Conservation (phyloP, 179 eudicot genomes). For the Heliamphora pulchella region DNA sequence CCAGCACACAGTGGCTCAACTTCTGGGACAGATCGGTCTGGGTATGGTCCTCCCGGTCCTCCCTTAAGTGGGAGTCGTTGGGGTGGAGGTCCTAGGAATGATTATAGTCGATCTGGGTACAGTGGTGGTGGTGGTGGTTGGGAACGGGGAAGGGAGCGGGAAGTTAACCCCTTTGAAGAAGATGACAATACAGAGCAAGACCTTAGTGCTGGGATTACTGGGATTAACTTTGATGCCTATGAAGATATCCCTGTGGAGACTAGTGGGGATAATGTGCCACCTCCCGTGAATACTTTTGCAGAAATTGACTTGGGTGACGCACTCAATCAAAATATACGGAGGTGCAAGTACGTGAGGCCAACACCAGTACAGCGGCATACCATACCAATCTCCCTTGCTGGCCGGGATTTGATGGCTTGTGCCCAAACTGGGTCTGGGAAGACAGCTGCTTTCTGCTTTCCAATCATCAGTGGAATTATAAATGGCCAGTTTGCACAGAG, state of each 20-base stretch:
- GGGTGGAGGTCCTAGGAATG: constrained; percentile 45
- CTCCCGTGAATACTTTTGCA: constrained; percentile 76
- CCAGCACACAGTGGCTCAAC: constrained; percentile 28
- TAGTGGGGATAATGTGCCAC: constrained; percentile 79
- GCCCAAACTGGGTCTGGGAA: constrained; percentile 98
- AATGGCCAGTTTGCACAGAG: constrained; percentile 40
- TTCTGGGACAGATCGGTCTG: constrained; percentile 36
- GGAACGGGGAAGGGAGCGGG: constrained; percentile 54
- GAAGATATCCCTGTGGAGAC: constrained; percentile 88
- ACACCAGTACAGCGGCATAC: constrained; percentile 92
- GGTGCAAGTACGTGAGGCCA: constrained; percentile 95
- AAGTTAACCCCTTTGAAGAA: constrained; percentile 61
- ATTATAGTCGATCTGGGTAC: constrained; percentile 30
- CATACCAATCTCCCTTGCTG: constrained; percentile 80
- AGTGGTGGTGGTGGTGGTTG: constrained; percentile 74
- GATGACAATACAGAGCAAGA: constrained; percentile 40
- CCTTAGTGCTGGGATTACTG: constrained; percentile 46
- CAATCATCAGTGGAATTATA: constrained; percentile 91
- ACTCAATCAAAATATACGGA: constrained; percentile 68
- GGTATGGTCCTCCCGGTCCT: constrained; percentile 20
- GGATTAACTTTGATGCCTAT: constrained; percentile 80
- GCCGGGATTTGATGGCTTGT: constrained; percentile 92
- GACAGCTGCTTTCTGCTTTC: constrained; percentile 95
- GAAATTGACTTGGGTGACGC: constrained; percentile 88
- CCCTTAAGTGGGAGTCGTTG: constrained; percentile 48